Conservation (phyloP, 768 basidiomycete genomes). For the Megacollybia marginata region DNA sequence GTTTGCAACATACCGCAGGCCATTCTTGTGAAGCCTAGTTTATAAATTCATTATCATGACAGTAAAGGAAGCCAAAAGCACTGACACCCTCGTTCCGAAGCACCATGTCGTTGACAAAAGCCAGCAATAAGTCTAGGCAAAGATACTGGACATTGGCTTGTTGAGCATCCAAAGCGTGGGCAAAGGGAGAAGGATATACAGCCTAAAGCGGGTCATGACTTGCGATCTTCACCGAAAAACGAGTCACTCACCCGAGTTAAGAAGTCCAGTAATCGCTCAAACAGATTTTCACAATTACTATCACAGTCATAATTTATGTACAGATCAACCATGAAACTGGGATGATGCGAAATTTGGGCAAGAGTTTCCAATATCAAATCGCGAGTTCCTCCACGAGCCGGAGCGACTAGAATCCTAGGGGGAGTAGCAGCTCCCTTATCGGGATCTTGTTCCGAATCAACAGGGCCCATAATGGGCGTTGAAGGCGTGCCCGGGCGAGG, state of each 20-base stretch:
- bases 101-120: conserved; percentile 86
- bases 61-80: conserved; percentile 15
- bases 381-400: conserved; percentile 80
- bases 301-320: conserved; percentile 98
- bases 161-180: conserved; percentile 51
- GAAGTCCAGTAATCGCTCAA: conserved; percentile 84
- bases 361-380: conserved; percentile 88
- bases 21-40: conserved; percentile 42
- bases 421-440: conserved; percentile 39
- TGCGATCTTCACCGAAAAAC: conserved; percentile 3
- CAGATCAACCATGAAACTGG: conserved; percentile 92
- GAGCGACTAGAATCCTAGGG: conserved; percentile 55
- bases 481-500: conserved; percentile 47
- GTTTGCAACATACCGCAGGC: conserved; percentile 47
- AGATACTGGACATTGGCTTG: conserved; percentile 78
- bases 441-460: conserved; percentile 35
- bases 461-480: conserved; percentile 34
- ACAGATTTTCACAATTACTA: conserved; percentile 92
- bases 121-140: conserved; percentile 81
- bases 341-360: conserved; percentile 69
- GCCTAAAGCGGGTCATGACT: conserved; percentile 39
- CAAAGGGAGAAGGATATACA: conserved; percentile 65
- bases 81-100: conserved; percentile 44
- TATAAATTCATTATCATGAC: conserved; percentile 7
- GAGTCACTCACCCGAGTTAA: conserved; percentile 61